phyloP scores from a whole-genome alignment of 2,329 filamentous ascomycete species.

The Gliomastix tumulicola region DNA sequence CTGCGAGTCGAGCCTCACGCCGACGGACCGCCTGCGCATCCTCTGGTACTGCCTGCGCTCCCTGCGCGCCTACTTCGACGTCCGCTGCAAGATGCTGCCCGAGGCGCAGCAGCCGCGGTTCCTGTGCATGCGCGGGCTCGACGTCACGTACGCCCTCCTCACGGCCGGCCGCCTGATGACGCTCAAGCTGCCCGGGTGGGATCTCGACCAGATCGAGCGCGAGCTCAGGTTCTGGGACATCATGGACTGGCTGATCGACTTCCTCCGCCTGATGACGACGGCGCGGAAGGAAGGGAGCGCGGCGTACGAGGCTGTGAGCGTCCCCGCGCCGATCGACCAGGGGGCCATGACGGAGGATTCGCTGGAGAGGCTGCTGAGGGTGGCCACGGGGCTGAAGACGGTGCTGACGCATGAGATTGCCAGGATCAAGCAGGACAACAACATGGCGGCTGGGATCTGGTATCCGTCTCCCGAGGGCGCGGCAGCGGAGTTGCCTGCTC shows the following conservation, averaged over 20 bases:
- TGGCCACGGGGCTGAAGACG: too few species aligned
- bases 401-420: too few species aligned
- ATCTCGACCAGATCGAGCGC: slow-evolving; percentile 18
- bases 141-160: slow-evolving; percentile 39
- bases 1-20: slow-evolving; percentile 20
- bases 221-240: slow-evolving; percentile 10
- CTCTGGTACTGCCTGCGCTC: slow-evolving; percentile 37
- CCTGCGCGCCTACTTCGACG: slow-evolving; percentile 29
- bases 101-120: slow-evolving; percentile 29
- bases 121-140: slow-evolving; percentile 35
- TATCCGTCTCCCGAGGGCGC: too few species aligned
- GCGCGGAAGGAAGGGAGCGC: not conserved
- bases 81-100: slow-evolving; percentile 18
- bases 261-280: too few species aligned
- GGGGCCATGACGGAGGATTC: too few species aligned
- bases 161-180: slow-evolving; percentile 38
- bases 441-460: too few species aligned
- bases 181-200: slow-evolving; percentile 38
- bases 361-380: too few species aligned
- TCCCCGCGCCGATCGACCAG: not conserved
- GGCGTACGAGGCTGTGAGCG: not conserved
- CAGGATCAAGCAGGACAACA: too few species aligned
- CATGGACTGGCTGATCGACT: slow-evolving; percentile 17
- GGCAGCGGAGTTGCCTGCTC: too few species aligned
- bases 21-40: slow-evolving; percentile 32